phyloP scores from a whole-genome alignment of 1,284 basidiomycete genomes.

The Hymenochaete sp. region DNA sequence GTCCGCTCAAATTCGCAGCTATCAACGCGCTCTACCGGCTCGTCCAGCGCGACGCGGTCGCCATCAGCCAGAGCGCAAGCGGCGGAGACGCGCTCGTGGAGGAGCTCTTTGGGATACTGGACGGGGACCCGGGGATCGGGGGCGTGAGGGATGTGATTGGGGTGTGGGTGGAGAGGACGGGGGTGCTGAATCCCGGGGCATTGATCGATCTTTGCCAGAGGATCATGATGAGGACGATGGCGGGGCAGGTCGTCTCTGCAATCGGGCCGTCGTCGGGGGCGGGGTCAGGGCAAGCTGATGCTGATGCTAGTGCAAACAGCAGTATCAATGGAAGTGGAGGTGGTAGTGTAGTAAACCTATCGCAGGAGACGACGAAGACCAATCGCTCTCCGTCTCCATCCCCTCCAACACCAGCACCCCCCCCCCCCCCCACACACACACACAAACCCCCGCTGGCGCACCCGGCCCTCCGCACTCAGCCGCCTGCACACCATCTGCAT shows the following conservation, averaged over 20 bases:
- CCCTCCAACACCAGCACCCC: no score
- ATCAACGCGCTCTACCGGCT: constrained; percentile 96
- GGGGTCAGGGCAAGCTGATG: no score
- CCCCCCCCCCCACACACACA: no score
- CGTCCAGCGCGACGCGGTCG: constrained; percentile 91
- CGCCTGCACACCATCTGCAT: constrained; percentile 88
- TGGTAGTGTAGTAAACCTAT: no score
- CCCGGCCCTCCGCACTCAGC: constrained; percentile 89
- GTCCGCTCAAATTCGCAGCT: constrained; percentile 75
- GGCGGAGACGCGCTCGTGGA: constrained; percentile 93
- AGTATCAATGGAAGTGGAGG: no score
- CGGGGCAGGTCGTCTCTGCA: constrained; percentile 66
- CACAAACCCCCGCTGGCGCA: constrained; percentile 96
- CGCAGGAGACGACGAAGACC: no score
- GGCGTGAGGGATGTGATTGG: constrained; percentile 89
- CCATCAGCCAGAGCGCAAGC: constrained; percentile 82
- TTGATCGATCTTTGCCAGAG: constrained; percentile 98
- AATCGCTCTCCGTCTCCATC: no score
- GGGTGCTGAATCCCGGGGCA: constrained; percentile 84
- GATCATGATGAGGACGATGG: constrained; percentile 92
- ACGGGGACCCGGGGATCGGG: constrained; percentile 40
- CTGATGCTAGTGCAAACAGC: no score
- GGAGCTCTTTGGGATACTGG: constrained; percentile 90
- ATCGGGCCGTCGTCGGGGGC: constrained; percentile 77
- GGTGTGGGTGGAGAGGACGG: constrained; percentile 95